Evolutionary conservation across 305 asterid species (phyloP).

Genomic region (Ilex paraguariensis): DNA sequence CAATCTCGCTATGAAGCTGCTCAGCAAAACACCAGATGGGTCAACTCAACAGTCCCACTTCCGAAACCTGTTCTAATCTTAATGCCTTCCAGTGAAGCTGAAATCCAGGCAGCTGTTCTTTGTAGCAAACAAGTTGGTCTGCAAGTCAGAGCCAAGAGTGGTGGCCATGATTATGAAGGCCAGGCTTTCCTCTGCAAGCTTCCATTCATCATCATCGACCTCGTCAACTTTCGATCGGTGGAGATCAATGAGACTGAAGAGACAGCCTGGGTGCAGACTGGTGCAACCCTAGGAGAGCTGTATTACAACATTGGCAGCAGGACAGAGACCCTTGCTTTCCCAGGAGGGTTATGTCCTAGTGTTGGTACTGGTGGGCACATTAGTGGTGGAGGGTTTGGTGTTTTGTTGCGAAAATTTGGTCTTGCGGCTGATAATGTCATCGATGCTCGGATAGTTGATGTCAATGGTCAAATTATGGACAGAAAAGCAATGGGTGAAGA

Average conservation of each 20-base stretch:
- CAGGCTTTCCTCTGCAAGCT: neutral
- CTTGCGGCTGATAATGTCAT: neutral
- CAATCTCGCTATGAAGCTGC: neutral
- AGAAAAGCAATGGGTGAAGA: neutral
- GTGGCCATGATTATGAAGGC: neutral
- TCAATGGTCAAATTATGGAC: neutral
- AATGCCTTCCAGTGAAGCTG: neutral
- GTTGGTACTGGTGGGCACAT: neutral
- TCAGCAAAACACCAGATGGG: neutral
- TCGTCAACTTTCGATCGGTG: neutral
- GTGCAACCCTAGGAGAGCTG: neutral
- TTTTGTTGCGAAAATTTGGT: neutral
- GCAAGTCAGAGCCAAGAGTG: constrained; percentile 1
- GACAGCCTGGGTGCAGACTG: neutral
- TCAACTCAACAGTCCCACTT: neutral
- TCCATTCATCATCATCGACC: neutral
- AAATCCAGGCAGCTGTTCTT: neutral
- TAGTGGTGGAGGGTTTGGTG: constrained; percentile 1
- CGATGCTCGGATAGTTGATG: neutral
- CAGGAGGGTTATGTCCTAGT: neutral
- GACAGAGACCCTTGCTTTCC: neutral
- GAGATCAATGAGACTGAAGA: neutral
- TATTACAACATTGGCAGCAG: neutral
- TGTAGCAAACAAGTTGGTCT: neutral
- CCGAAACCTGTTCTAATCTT: neutral